These are phyloP conservation scores for Aspergillus fijiensis DNA, from an alignment of 2,329 filamentous ascomycete species.

Conservation along the genomic window DNA sequence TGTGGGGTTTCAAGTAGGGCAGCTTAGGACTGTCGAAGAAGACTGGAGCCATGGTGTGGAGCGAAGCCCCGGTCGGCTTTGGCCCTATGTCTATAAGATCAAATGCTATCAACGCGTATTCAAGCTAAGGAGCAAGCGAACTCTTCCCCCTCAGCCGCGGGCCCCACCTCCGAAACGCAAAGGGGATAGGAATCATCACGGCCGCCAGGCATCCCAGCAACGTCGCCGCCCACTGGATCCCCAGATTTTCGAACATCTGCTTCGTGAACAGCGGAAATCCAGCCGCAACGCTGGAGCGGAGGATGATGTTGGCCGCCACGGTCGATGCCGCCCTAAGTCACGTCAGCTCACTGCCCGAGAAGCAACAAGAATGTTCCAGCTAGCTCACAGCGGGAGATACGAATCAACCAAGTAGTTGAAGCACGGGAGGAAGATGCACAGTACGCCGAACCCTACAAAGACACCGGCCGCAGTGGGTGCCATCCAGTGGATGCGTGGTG, in stretches of 20 bases:
- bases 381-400: conserved; percentile 52
- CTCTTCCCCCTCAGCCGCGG: conserved; percentile 22
- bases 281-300: conserved; percentile 36
- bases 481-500: conserved; percentile 40
- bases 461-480: conserved; percentile 46
- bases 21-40: no score
- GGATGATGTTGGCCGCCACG: conserved; percentile 55
- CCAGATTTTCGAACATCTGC: conserved; percentile 41
- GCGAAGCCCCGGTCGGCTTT: no score
- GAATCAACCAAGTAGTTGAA: conserved; percentile 62
- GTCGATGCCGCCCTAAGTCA: conserved; percentile 46
- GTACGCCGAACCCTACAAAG: conserved; percentile 56
- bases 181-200: conserved; percentile 39
- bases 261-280: conserved; percentile 39
- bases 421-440: conserved; percentile 56
- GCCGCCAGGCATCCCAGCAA: conserved; percentile 37
- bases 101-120: no score
- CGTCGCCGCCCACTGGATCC: conserved; percentile 41
- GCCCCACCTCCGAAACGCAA: conserved; percentile 32
- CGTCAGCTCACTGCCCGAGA: background rate
- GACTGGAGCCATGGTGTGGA: no score
- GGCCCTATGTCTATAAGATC: no score
- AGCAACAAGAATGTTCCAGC: no score
- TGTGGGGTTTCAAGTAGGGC: no score
- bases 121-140: background rate